Base-by-base conservation (phyloP, 2,329 filamentous ascomycete genomes). In the Aspergillus bombycis region DNA sequence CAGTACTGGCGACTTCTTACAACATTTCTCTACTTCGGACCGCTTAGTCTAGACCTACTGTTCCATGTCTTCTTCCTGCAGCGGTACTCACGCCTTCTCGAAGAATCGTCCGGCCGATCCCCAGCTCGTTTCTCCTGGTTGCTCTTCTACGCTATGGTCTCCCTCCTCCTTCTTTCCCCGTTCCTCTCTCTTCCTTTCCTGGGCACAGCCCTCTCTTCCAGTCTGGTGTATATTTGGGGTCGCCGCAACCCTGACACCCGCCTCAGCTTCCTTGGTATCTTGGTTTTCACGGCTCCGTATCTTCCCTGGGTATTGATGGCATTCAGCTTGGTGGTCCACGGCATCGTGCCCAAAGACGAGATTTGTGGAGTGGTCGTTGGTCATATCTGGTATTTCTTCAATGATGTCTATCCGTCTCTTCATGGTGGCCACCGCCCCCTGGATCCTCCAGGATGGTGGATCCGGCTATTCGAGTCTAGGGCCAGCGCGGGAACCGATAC, bases 61-160 rank as follows among this genome's bases (percentile, higher is more conserved):
- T 98, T 97, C 83, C 94, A 98, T 78, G 91, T 98, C 77, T 99
- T 97, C 86, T 99, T 99, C 81, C 89, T 97, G 62, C 94, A 97
- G 77, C 91, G 95, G 62, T 99, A 99, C 79, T 94, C 94, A 8
- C 91, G 95, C 57, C 90, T 98, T 50, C 88, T 99, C 54, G 95
- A 99, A 80, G 94, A 98, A 79, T 93, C 92, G 0, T 93, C 93
- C n/a, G 92, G 93, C 46, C 88, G 92, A 50, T 96, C 92, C 5
- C 91, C 94, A 1, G 95, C 95, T 3, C 91, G 96, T 74, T 99
- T 97, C 82, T 93, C 93, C 7, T 99, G 94, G 94, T 85, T 99
- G 21, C 85, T 99, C 2, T 83, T 95, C 58, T 98, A 96, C 77
- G 90, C 93, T 62, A 93, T 89, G 76, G 85, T 87, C 2, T 91